These are phyloP conservation scores for Komagataella phaffii DNA, from an alignment of 805 yeast species.

Conservation along the genomic window DNA sequence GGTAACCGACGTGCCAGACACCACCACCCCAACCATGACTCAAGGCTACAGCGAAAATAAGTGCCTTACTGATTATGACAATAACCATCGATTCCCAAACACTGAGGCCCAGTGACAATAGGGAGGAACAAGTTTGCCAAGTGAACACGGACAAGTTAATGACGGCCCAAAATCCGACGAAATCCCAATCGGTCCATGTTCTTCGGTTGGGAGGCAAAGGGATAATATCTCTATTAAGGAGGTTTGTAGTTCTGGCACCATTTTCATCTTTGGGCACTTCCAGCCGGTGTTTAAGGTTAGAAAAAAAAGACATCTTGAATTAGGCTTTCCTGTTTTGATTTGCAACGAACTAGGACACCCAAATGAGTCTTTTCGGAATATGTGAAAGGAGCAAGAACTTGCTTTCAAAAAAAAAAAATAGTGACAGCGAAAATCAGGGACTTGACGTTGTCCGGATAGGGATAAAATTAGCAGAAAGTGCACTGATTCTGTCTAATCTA, in stretches of 20 bases:
- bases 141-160: constrained; percentile 10
- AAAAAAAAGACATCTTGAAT: not conserved
- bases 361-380: too few species aligned
- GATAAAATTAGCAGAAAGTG: not conserved
- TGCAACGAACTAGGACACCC: not conserved
- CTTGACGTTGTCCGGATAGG: not conserved
- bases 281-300: not conserved
- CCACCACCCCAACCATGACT: constrained; percentile 34
- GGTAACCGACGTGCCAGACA: constrained; percentile 36
- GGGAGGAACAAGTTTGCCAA: constrained; percentile 30
- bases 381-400: too few species aligned
- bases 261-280: not conserved
- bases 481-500: not conserved
- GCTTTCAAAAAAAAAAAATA: too few species aligned
- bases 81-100: constrained; percentile 32
- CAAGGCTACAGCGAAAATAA: constrained; percentile 28
- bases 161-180: constrained; percentile 27
- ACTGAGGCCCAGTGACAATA: constrained; percentile 28
- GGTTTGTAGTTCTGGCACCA: not conserved
- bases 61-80: constrained; percentile 29
- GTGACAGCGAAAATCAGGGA: not conserved
- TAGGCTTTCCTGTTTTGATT: not conserved
- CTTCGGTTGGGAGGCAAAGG: constrained; percentile 31
- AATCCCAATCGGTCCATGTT: constrained; percentile 31
- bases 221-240: constrained; percentile 18